Evolutionary conservation across 2,329 filamentous ascomycete species (phyloP), one percentile per base, ranked within the genome.

Genomic region (Phoma sp.): DNA sequence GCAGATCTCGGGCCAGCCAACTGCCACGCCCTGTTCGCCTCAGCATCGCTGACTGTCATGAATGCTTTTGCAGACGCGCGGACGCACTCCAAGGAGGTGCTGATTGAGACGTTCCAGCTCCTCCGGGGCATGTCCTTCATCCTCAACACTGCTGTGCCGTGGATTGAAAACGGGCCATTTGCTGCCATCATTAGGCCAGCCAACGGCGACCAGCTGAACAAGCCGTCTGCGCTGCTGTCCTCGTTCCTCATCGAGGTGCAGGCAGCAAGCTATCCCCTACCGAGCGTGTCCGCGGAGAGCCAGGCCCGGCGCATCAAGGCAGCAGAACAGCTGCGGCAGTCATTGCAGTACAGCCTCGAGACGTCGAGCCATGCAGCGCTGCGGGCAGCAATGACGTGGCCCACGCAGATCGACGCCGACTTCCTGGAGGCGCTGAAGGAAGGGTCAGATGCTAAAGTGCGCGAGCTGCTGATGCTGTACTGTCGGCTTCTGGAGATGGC

Each of bases 71-170:
- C 64, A 6, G 62, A 65, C 25, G 52, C 61, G 29, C 51, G 57
- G 23, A 49, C 47, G 2, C 46, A 64, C 38, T 55, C 57, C 24
- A 42, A 67, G 13, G 65, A 70, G 22, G 60, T 64, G 23, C 42
- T 70, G 11, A 46, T 71, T 11, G 67, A 70, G 18, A 62, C 59
- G 4, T 70, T 71, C 49, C 59, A 64, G 38, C 57, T 71, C 8
- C 55, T 69, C n/a, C 63, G 66, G 0, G 68, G 68, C 23, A 65
- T 71, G 56, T 56, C 66, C 37, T 59, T 61, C 11, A 62, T 70
- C 11, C 52, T 70, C 9, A 52, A 38, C 11, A 56, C 55, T 10
- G 57, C 59, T 1, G 59, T 57, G 7, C 40, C 52, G 7, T 55
- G 61, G 37, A 60, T 70, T n/a, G 44, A 57, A 24, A 62, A 60